These are phyloP conservation scores for Cucumis cinereus DNA, from an alignment of 306 rosid genomes.

Conservation along the genomic window DNA sequence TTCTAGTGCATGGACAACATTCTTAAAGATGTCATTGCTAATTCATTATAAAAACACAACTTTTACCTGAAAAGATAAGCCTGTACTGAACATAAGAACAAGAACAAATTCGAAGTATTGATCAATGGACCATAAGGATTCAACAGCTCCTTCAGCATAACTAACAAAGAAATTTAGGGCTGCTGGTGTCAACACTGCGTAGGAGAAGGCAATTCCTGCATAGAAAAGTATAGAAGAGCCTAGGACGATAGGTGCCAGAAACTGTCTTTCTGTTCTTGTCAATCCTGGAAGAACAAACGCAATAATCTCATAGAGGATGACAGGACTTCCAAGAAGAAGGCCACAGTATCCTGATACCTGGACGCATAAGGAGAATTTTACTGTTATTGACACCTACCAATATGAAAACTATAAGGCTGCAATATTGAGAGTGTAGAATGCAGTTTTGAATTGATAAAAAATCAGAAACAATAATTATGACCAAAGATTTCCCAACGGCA, in stretches of 20 bases:
- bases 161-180: conserved; percentile 79
- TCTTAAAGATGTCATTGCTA: not conserved
- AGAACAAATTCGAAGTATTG: conserved; percentile 97
- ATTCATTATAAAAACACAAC: not conserved
- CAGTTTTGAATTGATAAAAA: not conserved
- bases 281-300: conserved; percentile 89
- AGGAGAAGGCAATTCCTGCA: conserved; percentile 80
- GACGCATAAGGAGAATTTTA: conserved; percentile 11
- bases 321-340: conserved; percentile 85
- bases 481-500: not conserved
- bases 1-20: not conserved
- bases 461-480: not conserved
- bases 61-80: conserved; percentile 94
- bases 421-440: not conserved
- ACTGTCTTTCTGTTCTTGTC: conserved; percentile 68
- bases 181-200: conserved; percentile 71
- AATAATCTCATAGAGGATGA: conserved; percentile 81
- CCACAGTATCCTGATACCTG: conserved; percentile 99
- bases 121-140: conserved; percentile 94
- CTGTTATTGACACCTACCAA: not conserved
- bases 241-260: conserved; percentile 81
- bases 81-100: conserved; percentile 94
- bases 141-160: conserved; percentile 92
- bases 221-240: conserved; percentile 95
- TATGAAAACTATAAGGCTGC: not conserved